Evolutionary conservation across 768 basidiomycete species (phyloP), one percentile per base, ranked within the genome.

Genomic region (Phallus indusiatus): DNA sequence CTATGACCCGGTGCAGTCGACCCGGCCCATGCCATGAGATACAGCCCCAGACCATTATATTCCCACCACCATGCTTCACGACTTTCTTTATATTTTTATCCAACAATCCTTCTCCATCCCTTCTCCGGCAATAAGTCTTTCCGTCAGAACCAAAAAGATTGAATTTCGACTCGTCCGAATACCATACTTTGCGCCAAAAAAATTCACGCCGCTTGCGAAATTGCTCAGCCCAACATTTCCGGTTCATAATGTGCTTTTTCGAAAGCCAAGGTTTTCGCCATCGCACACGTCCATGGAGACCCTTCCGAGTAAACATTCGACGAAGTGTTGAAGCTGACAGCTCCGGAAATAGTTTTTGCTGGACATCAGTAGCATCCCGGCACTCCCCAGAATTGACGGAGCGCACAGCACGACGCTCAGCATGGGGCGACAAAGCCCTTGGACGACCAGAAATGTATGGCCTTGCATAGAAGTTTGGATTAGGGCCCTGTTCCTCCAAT

Each of bases 151-250:
- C 66, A 62, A 73, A 67, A 1, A 69, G 46, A 46, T 66, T 66
- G 63, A 70, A 70, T 56, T 66, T 72, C 3, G 72, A 71, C 65
- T 74, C 64, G 53, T 75, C 71, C 0, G 67, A 71, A 60, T 69
- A 73, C 5, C 64, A 60, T 1, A 74, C 66, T 1, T 21, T 50
- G 6, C 48, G 16, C 72, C 72, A 74, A 60, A 72, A 54, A 12
- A 68, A 64, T 5, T 55, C 63, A 14, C 64, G 66, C 70, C 68
- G 72, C n/a, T 68, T 28, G 5, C 50, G 24, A 60, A 68, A 64
- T 1, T 61, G 62, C 33, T 60, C 14, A 9, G 65, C 71, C 68
- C 66, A 73, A 16, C 42, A 24, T 18, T 59, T 54, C n/a, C 62
- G 57, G 59, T 59, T 60, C 21, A 56, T 9, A 11, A 57, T 53